These are phyloP conservation scores for Globisporangium viniferum DNA, from an alignment of 352 stramenopile genomes.

Conservation along the genomic window DNA sequence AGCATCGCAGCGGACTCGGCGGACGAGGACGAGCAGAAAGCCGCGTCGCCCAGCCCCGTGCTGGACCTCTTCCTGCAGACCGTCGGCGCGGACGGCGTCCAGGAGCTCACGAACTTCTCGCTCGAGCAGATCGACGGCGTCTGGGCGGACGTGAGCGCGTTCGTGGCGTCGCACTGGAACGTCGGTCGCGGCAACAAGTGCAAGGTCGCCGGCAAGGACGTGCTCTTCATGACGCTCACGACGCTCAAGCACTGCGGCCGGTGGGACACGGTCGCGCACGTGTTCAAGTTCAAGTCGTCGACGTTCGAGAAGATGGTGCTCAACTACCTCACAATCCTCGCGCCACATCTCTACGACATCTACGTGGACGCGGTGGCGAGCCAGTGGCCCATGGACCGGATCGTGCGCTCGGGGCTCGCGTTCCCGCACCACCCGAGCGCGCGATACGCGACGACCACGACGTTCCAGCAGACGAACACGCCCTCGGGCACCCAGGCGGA, in stretches of 20 bases:
- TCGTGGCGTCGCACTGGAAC: neutral
- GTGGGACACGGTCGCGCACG: neutral
- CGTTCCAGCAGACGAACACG: constrained; percentile 12
- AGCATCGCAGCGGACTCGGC: neutral
- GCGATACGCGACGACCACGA: constrained; percentile 9
- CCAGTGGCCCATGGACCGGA: neutral
- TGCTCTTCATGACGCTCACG: neutral
- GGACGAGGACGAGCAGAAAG: neutral
- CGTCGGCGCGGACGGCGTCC: no score
- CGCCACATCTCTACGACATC: neutral
- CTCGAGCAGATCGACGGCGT: no score
- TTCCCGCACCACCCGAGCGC: constrained; percentile 7
- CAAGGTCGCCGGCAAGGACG: neutral
- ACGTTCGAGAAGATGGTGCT: neutral
- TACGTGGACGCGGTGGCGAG: neutral
- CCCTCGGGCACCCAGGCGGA: neutral
- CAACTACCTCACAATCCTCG: neutral
- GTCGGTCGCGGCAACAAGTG: neutral
- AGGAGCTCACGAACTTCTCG: no score
- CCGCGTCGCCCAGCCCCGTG: no score
- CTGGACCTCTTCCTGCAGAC: no score
- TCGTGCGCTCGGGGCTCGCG: neutral
- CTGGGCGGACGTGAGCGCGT: no score
- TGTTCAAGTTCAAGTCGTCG: neutral
- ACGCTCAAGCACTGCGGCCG: neutral